These are phyloP conservation scores for Russula sp. DNA, from an alignment of 768 basidiomycete species.

Conservation along the genomic window DNA sequence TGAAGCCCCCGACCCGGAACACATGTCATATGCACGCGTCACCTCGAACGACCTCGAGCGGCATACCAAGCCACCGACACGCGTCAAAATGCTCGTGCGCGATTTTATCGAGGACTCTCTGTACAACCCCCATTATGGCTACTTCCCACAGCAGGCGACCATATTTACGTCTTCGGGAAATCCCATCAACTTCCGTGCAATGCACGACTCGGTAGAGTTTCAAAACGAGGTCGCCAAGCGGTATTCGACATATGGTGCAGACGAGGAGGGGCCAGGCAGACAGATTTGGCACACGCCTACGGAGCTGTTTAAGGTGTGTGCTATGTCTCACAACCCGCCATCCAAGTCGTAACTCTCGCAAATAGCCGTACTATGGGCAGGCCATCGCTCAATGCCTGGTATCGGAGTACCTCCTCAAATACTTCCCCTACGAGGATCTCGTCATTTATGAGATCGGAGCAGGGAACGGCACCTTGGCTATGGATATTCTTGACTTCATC, in stretches of 20 bases:
- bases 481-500: constrained; percentile 79
- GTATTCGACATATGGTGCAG: constrained; percentile 65
- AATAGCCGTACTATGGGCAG: constrained; percentile 89
- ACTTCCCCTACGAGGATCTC: constrained; percentile 94
- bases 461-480: constrained; percentile 92
- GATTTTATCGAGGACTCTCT: constrained; percentile 96
- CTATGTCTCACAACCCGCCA: neutral
- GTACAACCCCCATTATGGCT: constrained; percentile 97
- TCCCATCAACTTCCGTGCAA: constrained; percentile 57
- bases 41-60: constrained; percentile 63
- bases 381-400: constrained; percentile 85
- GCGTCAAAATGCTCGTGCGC: constrained; percentile 89
- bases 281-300: constrained; percentile 99
- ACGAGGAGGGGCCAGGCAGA: constrained; percentile 63
- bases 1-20: constrained; percentile 37
- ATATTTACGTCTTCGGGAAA: constrained; percentile 67
- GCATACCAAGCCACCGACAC: constrained; percentile 52
- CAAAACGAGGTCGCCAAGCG: constrained; percentile 70
- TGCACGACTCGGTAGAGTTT: constrained; percentile 69
- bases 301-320: constrained; percentile 86
- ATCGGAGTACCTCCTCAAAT: constrained; percentile 87
- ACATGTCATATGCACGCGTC: constrained; percentile 47
- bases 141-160: constrained; percentile 88
- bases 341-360: constrained; percentile 12
- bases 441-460: constrained; percentile 97